Base-by-base conservation (phyloP, 495 filamentous ascomycete species). In the Cercophora newfieldiana region DNA sequence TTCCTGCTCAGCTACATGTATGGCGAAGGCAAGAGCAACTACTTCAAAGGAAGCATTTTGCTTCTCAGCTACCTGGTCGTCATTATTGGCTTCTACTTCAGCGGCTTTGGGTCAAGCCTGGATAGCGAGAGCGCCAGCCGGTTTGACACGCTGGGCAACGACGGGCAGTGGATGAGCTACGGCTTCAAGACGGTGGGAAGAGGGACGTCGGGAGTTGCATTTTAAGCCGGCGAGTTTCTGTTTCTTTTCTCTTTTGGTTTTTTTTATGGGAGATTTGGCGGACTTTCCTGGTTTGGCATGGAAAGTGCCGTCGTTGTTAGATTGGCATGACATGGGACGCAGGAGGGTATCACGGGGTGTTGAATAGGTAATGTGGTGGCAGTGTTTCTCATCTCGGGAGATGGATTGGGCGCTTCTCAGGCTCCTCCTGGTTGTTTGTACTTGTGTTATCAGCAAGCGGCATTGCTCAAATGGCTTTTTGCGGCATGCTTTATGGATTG, bases 1-100 rank as follows among this genome's bases (percentile, higher is more conserved):
- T 98, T 99, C 82, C 80, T 99, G 44, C 85, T 99, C 47, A 96
- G 92, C 61, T 97, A 98, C 78, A 94, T 99, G 83, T 96, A 98
- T 66, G 94, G 96, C 65, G 95, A 99, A 78, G 95, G 95, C 56
- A 99, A 99, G 85, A 92, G 90, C 79, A 93, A 93, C 75, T 93
- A 93, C 78, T 93, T 93, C 86, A 93, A 89, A 78, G 95, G 95
- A 55, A 96, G 92, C 65, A 96, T 97, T 70, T 85, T 99, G 57
- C 87, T 98, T 64, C 83, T 99, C 28, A 94, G 90, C 51, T 99
- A 99, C 76, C 77, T 98, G 24, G 96, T 98, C 48, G 91, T 99
- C 25, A 80, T 97, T 22, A 85, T 93, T 30, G 95, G 95, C 1
- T 99, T 95, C 78, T 97, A 93, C 77, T 89, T 96, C 57, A 90